phyloP scores from a whole-genome alignment of 129 eudicot species.

The Helianthus tuberosus region DNA sequence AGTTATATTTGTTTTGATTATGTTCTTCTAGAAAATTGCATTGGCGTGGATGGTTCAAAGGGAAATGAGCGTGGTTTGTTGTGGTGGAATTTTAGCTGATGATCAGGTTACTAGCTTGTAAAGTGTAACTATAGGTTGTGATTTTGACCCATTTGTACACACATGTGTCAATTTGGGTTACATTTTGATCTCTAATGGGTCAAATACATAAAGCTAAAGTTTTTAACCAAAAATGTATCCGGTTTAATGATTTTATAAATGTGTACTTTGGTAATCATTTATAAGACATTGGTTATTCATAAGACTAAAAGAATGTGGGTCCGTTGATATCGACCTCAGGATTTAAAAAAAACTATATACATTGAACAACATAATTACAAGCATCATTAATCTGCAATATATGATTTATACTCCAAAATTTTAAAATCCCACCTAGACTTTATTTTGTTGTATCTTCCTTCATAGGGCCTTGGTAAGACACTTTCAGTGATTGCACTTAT shows the following conservation, averaged over 20 bases:
- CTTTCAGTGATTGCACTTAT: constrained; percentile 89
- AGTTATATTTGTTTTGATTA: constrained; percentile 14
- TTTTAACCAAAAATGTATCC: background rate
- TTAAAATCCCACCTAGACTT: constrained; percentile 4
- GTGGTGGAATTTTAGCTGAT: constrained; percentile 96
- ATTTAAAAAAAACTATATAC: background rate
- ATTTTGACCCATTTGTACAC: background rate
- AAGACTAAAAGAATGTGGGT: too few relatives aligned
- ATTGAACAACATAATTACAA: background rate
- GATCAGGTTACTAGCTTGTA: constrained; percentile 61
- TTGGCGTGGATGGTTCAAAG: constrained; percentile 87
- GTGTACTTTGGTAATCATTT: background rate
- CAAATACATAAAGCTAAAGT: background rate
- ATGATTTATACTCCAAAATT: background rate
- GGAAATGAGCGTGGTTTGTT: constrained; percentile 63
- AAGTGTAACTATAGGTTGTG: background rate
- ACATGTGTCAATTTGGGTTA: background rate
- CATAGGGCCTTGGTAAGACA: constrained; percentile 95
- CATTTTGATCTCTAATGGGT: background rate
- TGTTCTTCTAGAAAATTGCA: constrained; percentile 73
- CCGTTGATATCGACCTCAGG: background rate
- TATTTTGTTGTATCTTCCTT: constrained; percentile 23
- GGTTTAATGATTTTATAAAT: background rate
- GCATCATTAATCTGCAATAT: too few relatives aligned
- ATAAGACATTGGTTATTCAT: background rate